phyloP scores from a whole-genome alignment of 2,329 filamentous ascomycete species.

The Cercospora zeina region DNA sequence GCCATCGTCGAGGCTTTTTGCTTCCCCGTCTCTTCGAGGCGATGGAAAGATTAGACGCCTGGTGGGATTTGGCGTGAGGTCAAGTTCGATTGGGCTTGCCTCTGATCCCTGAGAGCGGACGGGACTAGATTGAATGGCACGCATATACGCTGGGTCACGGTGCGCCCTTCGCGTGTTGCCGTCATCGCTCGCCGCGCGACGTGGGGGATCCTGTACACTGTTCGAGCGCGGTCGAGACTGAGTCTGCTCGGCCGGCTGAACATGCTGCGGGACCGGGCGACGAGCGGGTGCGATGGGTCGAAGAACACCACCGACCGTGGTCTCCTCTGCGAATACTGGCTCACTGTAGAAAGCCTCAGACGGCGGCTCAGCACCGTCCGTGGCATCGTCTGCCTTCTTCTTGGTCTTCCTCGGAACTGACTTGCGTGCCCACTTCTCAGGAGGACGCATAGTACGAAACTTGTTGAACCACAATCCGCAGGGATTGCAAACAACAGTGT shows the following conservation, averaged over 20 bases:
- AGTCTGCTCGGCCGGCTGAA: not conserved
- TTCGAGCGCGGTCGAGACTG: constrained; percentile 44
- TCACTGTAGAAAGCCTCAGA: constrained; percentile 40
- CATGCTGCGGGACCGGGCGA: constrained; percentile 27
- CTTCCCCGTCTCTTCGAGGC: constrained; percentile 64
- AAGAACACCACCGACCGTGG: constrained; percentile 1
- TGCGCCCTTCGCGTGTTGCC: constrained; percentile 31
- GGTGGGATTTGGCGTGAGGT: constrained; percentile 62
- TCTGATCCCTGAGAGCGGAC: constrained; percentile 51
- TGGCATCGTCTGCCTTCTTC: constrained; percentile 33
- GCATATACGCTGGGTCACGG: constrained; percentile 47
- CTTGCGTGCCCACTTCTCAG: constrained; percentile 70
- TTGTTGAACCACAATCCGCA: constrained; percentile 96
- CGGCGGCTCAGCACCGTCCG: constrained; percentile 37
- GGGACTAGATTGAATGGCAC: constrained; percentile 64
- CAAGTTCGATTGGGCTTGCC: constrained; percentile 52
- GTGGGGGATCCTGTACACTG: constrained; percentile 48
- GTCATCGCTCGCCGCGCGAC: constrained; percentile 33
- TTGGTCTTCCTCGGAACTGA: constrained; percentile 32
- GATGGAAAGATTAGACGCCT: constrained; percentile 75
- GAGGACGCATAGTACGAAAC: constrained; percentile 78
- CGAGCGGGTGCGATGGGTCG: constrained; percentile 11
- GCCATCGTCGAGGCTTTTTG: constrained; percentile 61
- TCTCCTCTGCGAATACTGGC: constrained; percentile 33
- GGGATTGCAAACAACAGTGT: constrained; percentile 84